Evolutionary conservation across 306 rosid species (phyloP).

Genomic region (Fagus crenata): DNA sequence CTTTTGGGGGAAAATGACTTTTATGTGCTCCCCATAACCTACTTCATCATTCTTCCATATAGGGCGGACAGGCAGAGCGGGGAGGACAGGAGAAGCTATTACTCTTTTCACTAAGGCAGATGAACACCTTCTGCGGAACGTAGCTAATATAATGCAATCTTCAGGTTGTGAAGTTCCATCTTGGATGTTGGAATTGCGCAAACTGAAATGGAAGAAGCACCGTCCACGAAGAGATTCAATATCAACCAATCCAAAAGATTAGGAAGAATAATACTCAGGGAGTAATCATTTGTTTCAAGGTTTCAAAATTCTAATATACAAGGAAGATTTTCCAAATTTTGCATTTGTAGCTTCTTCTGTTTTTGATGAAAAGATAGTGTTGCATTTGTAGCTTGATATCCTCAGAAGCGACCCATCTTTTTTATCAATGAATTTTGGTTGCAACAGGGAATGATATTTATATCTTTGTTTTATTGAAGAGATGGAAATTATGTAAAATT

Average conservation of each 20-base stretch:
- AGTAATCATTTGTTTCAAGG: constrained; percentile 3
- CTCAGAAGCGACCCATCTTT: not conserved
- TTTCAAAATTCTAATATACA: not conserved
- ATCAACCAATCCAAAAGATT: constrained; percentile 53
- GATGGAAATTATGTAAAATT: not conserved
- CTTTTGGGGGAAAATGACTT: not conserved
- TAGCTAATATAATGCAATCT: constrained; percentile 77
- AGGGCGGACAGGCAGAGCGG: constrained; percentile 99
- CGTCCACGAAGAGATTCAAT: constrained; percentile 78
- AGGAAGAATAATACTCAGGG: constrained; percentile 10
- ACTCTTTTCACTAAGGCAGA: constrained; percentile 86
- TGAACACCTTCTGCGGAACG: constrained; percentile 69
- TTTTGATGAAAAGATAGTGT: not conserved
- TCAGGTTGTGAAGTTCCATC: constrained; percentile 95
- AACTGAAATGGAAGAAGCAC: constrained; percentile 91
- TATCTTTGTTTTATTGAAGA: not conserved
- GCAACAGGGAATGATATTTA: not conserved
- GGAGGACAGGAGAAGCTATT: constrained; percentile 86
- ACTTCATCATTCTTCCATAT: constrained; percentile 27
- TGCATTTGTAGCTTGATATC: constrained; percentile 5
- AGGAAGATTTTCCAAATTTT: no score
- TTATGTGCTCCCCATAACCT: constrained; percentile 15
- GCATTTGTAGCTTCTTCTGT: not conserved
- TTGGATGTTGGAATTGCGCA: constrained; percentile 59
- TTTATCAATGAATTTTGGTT: not conserved